These are phyloP conservation scores for Dovyalis caffra DNA, from an alignment of 345 rosid genomes.

Conservation along the genomic window DNA sequence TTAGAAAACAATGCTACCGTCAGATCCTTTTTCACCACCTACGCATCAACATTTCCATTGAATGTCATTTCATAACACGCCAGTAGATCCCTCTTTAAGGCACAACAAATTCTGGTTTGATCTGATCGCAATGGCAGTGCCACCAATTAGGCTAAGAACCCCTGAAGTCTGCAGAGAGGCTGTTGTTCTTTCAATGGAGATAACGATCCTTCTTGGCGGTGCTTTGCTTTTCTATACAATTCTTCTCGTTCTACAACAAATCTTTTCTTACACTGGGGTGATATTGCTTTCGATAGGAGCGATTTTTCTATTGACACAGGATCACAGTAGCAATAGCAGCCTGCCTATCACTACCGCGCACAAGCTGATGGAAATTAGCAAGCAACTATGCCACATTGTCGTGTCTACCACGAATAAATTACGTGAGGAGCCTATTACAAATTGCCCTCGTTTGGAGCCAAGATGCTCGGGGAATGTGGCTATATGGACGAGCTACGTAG, in stretches of 20 bases:
- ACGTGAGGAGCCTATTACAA: neutral
- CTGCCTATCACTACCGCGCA: neutral
- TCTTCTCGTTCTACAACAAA: neutral
- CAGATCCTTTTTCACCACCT: too few relatives aligned
- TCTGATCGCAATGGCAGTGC: neutral
- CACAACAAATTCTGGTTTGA: neutral
- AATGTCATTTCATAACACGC: neutral
- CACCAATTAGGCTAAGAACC: neutral
- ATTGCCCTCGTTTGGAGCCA: neutral
- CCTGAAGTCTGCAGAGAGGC: neutral
- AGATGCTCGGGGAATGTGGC: neutral
- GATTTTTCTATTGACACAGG: neutral
- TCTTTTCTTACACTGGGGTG: neutral
- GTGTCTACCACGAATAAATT: neutral
- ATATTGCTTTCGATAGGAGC: neutral
- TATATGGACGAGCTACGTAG: neutral
- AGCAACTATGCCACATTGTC: neutral
- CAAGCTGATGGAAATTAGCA: neutral
- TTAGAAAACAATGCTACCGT: too few relatives aligned
- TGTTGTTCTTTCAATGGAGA: neutral
- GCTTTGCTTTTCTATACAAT: too few relatives aligned
- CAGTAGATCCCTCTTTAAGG: neutral
- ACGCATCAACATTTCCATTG: too few relatives aligned
- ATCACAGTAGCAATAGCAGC: neutral
- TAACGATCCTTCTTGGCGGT: too few relatives aligned